phyloP scores from a whole-genome alignment of 1,139 yeast genomes.

The Taphrina confusa region DNA sequence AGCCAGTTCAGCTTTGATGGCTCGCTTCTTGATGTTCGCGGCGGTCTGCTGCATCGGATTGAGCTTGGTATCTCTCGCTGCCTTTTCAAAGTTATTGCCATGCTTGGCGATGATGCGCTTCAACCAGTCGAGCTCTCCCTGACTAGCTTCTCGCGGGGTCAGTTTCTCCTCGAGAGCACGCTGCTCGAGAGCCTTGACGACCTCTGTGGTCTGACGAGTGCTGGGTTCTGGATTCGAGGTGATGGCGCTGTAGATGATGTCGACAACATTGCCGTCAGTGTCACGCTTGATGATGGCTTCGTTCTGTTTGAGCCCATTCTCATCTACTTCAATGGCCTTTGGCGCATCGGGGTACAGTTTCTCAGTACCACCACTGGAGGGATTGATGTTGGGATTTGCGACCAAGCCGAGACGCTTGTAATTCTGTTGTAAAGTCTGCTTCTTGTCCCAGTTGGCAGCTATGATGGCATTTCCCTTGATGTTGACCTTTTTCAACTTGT shows the following conservation, averaged over 20 bases:
- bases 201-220: conserved; percentile 42
- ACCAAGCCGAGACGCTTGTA: conserved; percentile 41
- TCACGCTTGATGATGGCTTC: conserved; percentile 81
- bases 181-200: conserved; percentile 68
- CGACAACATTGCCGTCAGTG: conserved; percentile 66
- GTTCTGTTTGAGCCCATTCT: conserved; percentile 53
- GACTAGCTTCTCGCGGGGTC: conserved; percentile 57
- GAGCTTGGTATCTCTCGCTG: conserved; percentile 76
- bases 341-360: conserved; percentile 32
- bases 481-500: conserved; percentile 22
- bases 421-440: conserved; percentile 78
- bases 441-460: conserved; percentile 86
- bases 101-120: conserved; percentile 65
- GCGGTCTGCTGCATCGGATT: conserved; percentile 38
- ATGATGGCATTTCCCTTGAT: conserved; percentile 64
- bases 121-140: conserved; percentile 76
- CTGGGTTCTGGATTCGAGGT: neutral
- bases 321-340: conserved; percentile 13
- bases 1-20: conserved; percentile 3
- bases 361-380: conserved; percentile 15
- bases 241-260: conserved; percentile 69
- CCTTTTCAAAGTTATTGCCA: conserved; percentile 83
- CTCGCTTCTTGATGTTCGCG: conserved; percentile 35
- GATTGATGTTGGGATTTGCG: conserved; percentile 11
- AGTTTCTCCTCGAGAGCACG: conserved; percentile 58